Conservation (phyloP, 2,329 filamentous ascomycete genomes). For the Phaeosphaeriaceae sp. region DNA sequence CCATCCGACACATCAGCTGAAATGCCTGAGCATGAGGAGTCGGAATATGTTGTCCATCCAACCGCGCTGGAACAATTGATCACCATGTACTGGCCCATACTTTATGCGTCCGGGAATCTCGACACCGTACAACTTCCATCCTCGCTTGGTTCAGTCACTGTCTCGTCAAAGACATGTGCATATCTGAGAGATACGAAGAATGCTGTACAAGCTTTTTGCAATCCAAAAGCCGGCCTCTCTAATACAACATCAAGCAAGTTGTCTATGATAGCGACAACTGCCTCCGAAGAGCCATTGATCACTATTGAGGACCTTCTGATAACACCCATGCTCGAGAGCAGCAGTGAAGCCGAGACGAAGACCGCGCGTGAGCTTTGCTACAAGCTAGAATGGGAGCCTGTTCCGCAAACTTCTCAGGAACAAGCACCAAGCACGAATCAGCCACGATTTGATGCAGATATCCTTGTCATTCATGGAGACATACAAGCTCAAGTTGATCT, state of each 20-base stretch:
- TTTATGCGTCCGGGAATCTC: slow-evolving; percentile 16
- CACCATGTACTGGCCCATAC: slow-evolving; percentile 36
- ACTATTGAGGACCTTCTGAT: slow-evolving; percentile 29
- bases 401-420: background rate
- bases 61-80: slow-evolving; percentile 35
- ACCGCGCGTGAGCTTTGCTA: slow-evolving; percentile 34
- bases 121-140: slow-evolving; percentile 30
- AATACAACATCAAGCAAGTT: slow-evolving; percentile 22
- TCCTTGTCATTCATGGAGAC: slow-evolving; percentile 22
- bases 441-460: slow-evolving; percentile 8
- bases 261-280: slow-evolving; percentile 30
- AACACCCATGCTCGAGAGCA: slow-evolving; percentile 26
- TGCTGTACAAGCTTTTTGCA: slow-evolving; percentile 23
- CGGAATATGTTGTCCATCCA: slow-evolving; percentile 34
- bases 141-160: slow-evolving; percentile 28
- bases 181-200: slow-evolving; percentile 5
- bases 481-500: slow-evolving; percentile 16
- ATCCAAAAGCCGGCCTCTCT: slow-evolving; percentile 9
- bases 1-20: slow-evolving; percentile 25
- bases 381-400: slow-evolving; percentile 33
- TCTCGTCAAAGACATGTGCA: slow-evolving; percentile 20
- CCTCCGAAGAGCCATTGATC: slow-evolving; percentile 21
- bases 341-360: slow-evolving; percentile 7
- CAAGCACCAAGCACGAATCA: slow-evolving; percentile 1
- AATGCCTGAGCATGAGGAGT: slow-evolving; percentile 38